These are phyloP conservation scores for Penicillium crystallinum DNA, from an alignment of 495 filamentous ascomycete genomes.

Conservation along the genomic window DNA sequence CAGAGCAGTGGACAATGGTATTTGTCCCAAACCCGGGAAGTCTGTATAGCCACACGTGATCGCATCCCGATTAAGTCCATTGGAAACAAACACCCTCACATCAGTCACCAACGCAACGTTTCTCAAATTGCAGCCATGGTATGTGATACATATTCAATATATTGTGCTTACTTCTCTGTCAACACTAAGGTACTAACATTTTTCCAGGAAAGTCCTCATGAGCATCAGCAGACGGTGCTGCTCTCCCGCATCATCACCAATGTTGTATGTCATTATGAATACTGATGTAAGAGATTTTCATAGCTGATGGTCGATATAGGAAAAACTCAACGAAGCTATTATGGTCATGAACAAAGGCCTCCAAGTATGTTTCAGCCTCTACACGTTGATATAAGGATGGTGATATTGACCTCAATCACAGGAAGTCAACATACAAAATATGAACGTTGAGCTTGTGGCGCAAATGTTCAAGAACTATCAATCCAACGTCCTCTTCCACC, in stretches of 20 bases:
- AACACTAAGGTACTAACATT: background rate
- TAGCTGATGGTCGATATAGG: slow-evolving; percentile 45
- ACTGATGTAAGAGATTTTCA: background rate
- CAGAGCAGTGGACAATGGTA: background rate
- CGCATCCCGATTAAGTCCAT: background rate
- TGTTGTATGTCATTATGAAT: slow-evolving; percentile 55
- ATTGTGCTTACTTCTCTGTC: background rate
- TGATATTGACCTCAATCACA: slow-evolving; percentile 26
- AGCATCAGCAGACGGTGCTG: slow-evolving; percentile 91
- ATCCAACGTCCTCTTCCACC: slow-evolving; percentile 93
- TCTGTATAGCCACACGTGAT: slow-evolving; percentile 25
- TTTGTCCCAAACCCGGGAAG: background rate
- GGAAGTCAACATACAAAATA: slow-evolving; percentile 97
- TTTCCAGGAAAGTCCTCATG: slow-evolving; percentile 85
- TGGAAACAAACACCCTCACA: slow-evolving; percentile 15
- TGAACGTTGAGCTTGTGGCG: slow-evolving; percentile 95
- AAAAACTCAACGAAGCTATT: slow-evolving; percentile 95
- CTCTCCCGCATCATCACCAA: slow-evolving; percentile 96
- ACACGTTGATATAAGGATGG: background rate
- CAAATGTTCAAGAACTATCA: slow-evolving; percentile 99
- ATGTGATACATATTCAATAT: background rate
- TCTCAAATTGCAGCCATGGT: slow-evolving; percentile 12
- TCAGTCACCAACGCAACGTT: background rate
- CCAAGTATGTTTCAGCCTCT: slow-evolving; percentile 50
- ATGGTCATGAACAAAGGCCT: slow-evolving; percentile 88